Conservation (phyloP, 2,329 filamentous ascomycete species). For the Aspergillus sp. region DNA sequence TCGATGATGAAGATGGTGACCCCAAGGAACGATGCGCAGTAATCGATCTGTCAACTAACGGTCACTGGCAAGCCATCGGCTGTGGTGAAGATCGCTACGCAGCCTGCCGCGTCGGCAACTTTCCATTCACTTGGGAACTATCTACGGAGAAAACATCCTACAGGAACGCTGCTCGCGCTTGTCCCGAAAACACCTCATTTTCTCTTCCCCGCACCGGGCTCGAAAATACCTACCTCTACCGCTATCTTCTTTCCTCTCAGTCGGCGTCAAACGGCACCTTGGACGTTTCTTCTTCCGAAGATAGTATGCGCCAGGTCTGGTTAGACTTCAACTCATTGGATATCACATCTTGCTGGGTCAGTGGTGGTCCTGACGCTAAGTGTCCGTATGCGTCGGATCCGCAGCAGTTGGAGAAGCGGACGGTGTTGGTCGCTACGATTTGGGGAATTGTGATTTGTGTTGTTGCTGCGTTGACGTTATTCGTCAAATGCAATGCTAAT, state of each 20-base stretch:
- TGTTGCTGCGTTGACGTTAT: conserved; percentile 53
- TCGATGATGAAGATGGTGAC: conserved; percentile 18
- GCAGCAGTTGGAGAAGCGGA: conserved; percentile 37
- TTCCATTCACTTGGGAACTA: conserved; percentile 55
- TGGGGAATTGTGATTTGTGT: conserved; percentile 58
- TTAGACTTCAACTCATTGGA: conserved; percentile 57
- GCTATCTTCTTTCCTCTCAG: conserved; percentile 23
- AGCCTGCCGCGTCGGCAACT: conserved; percentile 49
- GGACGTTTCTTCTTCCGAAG: conserved; percentile 19
- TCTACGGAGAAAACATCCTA: conserved; percentile 40
- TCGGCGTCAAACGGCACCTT: conserved; percentile 21
- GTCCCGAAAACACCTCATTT: conserved; percentile 47
- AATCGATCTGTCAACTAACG: conserved; percentile 42
- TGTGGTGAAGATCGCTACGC: conserved; percentile 47
- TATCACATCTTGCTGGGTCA: conserved; percentile 54
- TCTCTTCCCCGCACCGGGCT: conserved; percentile 54
- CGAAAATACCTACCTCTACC: conserved; percentile 55
- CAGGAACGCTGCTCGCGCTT: conserved; percentile 39
- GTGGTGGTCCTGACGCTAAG: conserved; percentile 46
- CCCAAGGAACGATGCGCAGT: conserved; percentile 50
- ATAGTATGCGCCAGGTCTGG: conserved; percentile 40
- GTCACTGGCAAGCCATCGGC: conserved; percentile 54
- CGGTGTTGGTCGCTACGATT: conserved; percentile 55
- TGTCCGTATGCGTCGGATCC: conserved; percentile 52
- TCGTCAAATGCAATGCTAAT: conserved; percentile 60